These are phyloP conservation scores for Lyophyllum shimeji DNA, from an alignment of 768 basidiomycete species.

Conservation along the genomic window DNA sequence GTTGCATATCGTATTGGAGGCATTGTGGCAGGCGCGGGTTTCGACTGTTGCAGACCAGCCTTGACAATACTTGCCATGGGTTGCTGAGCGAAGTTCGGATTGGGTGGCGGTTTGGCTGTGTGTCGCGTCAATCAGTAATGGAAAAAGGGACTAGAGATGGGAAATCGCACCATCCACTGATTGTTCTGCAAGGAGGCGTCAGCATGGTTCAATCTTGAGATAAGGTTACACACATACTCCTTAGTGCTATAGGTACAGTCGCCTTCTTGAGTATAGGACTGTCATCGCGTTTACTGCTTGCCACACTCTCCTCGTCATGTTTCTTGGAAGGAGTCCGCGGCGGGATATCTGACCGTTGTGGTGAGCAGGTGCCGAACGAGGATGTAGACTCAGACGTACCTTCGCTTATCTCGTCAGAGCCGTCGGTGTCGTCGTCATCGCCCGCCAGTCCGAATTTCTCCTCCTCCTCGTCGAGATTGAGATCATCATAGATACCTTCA, in stretches of 20 bases:
- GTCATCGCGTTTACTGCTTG: conserved; percentile 74
- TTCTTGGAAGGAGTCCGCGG: conserved; percentile 70
- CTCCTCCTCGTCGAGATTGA: conserved; percentile 95
- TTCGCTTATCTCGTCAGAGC: conserved; percentile 74
- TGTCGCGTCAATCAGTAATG: conserved; percentile 9
- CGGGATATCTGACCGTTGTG: conserved; percentile 49
- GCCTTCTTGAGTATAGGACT: conserved; percentile 84
- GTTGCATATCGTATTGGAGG: conserved; percentile 89
- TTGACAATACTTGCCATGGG: conserved; percentile 78
- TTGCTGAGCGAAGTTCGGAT: conserved; percentile 79
- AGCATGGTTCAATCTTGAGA: conserved; percentile 1
- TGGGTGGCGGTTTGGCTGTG: conserved; percentile 72
- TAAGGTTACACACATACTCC: conserved; percentile 55
- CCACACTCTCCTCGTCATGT: conserved; percentile 74
- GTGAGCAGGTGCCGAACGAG: conserved; percentile 7
- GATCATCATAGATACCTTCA: conserved; percentile 96
- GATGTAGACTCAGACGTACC: conserved; percentile 36
- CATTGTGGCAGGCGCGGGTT: conserved; percentile 53
- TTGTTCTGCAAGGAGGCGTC: conserved; percentile 46
- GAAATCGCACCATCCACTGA: conserved; percentile 62
- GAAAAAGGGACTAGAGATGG: not conserved
- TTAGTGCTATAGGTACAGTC: conserved; percentile 54
- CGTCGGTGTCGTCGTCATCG: conserved; percentile 79
- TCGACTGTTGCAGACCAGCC: conserved; percentile 57
- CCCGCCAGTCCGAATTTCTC: conserved; percentile 83